phyloP scores from a whole-genome alignment of 1,284 basidiomycete species.

The Termitomyces sp. region DNA sequence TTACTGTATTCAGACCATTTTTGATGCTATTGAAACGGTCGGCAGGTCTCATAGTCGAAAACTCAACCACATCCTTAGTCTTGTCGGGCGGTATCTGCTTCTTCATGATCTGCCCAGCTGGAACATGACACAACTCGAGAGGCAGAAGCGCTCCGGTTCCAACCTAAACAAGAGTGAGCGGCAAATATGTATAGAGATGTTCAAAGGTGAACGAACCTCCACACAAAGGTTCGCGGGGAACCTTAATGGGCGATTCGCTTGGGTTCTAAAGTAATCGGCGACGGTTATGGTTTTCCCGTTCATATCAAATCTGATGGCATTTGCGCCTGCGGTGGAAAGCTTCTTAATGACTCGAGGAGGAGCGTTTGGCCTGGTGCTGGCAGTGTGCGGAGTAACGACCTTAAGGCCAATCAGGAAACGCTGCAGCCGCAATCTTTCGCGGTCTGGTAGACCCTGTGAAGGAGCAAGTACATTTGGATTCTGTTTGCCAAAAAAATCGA shows the following conservation, averaged over 20 bases:
- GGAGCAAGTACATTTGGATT: slow-evolving; percentile 39
- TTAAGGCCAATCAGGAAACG: slow-evolving; percentile 53
- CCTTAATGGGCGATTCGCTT: slow-evolving; percentile 42
- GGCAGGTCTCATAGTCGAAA: slow-evolving; percentile 59
- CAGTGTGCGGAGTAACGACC: slow-evolving; percentile 38
- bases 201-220: slow-evolving; percentile 37
- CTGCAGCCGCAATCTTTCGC: slow-evolving; percentile 50
- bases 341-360: slow-evolving; percentile 46
- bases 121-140: slow-evolving; percentile 60
- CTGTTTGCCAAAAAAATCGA: slow-evolving; percentile 45
- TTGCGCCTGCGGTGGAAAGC: slow-evolving; percentile 46
- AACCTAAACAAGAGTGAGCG: slow-evolving; percentile 36
- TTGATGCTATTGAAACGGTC: slow-evolving; percentile 52
- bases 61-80: slow-evolving; percentile 57
- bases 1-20: slow-evolving; percentile 44
- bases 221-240: slow-evolving; percentile 55
- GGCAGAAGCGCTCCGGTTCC: slow-evolving; percentile 59
- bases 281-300: slow-evolving; percentile 44
- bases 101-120: slow-evolving; percentile 63
- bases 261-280: slow-evolving; percentile 50
- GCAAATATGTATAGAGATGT: not conserved
- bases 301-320: slow-evolving; percentile 42
- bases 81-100: slow-evolving; percentile 63
- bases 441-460: slow-evolving; percentile 40
- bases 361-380: slow-evolving; percentile 6